Evolutionary conservation across 2,329 filamentous ascomycete species (phyloP), one percentile per base, ranked within the genome.

Genomic region (Xylaria sp.): DNA sequence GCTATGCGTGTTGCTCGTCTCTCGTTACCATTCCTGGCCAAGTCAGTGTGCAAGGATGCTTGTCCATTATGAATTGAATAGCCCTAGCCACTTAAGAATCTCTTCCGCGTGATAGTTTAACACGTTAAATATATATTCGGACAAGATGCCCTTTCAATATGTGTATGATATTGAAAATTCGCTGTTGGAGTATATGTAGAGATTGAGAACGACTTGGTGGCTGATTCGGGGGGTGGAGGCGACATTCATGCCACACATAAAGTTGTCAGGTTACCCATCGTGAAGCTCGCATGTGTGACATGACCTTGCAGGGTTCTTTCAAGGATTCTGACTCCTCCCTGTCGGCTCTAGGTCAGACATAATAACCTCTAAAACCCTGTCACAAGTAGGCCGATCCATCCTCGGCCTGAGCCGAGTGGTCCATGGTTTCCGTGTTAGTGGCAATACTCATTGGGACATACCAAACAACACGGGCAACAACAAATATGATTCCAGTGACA

Each of bases 21-120:
- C 72, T 70, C 68, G 74, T 77, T 78, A 74, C 77, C 75, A 67
- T 75, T 78, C 73, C 74, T 66, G 75, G 76, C 68, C 70, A 74
- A 69, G 60, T 51, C 65, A 62, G 66, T 71, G 67, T 23, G 48
- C 44, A 26, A 46, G 23, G 5, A 54, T 56, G 46, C 59, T 58
- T 31, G 46, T 56, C 20, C 9, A 17, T 59, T 54, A 23, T 20
- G 17, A 17, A 26, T 5, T 46, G 31, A 17, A 23, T 3, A 26
- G 13, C 70, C 61, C 72, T 20, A 20, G 9, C 15, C 31, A 3
- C 7, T 33, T 10, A 10, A 33, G 33, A 33, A 33, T 33, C 33
- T 10, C 7, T 33, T 33, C 7, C 28, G n/a, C 9, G 13, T 28
- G 28, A 54, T n/a, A 7, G 5, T 36, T 5, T 17, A 38, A 31